Base-by-base conservation (phyloP, 306 rosid genomes). In the Alnus glutinosa region DNA sequence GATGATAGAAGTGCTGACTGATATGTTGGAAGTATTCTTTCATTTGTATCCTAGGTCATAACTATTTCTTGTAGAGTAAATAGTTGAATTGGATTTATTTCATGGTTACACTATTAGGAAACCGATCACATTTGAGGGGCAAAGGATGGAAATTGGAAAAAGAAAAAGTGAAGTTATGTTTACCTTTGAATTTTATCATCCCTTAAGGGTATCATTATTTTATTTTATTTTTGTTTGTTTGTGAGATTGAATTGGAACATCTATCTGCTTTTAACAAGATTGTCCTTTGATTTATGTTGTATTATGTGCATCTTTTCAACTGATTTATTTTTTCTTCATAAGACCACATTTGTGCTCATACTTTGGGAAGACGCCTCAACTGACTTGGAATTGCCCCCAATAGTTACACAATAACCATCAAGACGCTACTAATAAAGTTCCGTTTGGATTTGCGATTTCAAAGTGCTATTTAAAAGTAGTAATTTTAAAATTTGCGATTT, bases 61-160 rank as follows among this genome's bases (percentile, higher is more conserved):
- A 76, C 58, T 57, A 71, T 78, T 77, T 79, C 66, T 46, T 75
- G 83, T 49, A 57, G 85, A 74, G 78, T 63, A 46, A 79, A 77
- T 42, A 42, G 46, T 42, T 42, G 46, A 42, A 42, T 5, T 4
- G 46, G 5, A n/a, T 72, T 73, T 66, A 14, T 76, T 69, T 44
- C 16, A 63, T 63, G 71, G 76, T 64, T 59, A 28, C 37, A 10
- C 37, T 18, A 64, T 57, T 68, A 15, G 54, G 49, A 58, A 59
- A 74, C 61, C 12, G 69, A 15, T 58, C 32, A 69, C 46, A 50
- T 12, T 30, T 12, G 48, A 52, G 48, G 32, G 57, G 44, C 52
- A 30, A 50, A 55, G 30, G 7, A 42, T 30, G 32, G 1, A 44
- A 79, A 73, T 47, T 32, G 32, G n/a, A 12, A 28, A 58, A 74